Percentiles rank a stretch among this genome's conserved stretches.
Conservation (phyloP, 1,284 basidiomycete species). For the Mrakiaceae sp. region DNA sequence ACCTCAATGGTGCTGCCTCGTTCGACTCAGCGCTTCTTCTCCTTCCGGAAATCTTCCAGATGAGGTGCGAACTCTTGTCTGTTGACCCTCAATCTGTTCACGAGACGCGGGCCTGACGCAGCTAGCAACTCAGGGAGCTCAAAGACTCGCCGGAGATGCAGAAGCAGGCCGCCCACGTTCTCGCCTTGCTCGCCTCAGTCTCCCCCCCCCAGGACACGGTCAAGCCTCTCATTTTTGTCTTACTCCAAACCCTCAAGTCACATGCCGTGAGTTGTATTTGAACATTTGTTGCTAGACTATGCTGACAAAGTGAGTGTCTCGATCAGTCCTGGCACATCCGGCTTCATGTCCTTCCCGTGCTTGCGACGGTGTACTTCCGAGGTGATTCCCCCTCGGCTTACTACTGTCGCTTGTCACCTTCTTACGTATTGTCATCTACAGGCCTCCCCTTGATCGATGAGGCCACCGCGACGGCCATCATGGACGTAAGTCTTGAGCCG, state of each 20-base stretch:
- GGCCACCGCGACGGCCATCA: constrained; percentile 52
- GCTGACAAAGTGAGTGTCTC: not conserved
- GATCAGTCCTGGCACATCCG: constrained; percentile 38
- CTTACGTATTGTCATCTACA: too few relatives aligned
- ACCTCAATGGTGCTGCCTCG: constrained; percentile 57
- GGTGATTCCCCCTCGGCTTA: constrained; percentile 26
- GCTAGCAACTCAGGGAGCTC: constrained; percentile 25
- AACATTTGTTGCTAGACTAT: not conserved
- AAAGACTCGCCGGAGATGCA: constrained; percentile 37
- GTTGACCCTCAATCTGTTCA: not conserved
- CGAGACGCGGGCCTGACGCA: not conserved
- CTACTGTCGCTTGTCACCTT: too few relatives aligned
- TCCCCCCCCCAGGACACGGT: constrained; percentile 38
- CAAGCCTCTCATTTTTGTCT: constrained; percentile 33
- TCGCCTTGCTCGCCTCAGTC: constrained; percentile 37
- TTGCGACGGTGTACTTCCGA: constrained; percentile 36
- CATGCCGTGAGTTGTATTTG: constrained; percentile 26
- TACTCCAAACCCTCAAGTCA: constrained; percentile 35
- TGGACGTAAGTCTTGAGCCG: constrained; percentile 45
- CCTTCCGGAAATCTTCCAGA: constrained; percentile 43
- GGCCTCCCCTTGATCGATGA: constrained; percentile 63
- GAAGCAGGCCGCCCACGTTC: constrained; percentile 32
- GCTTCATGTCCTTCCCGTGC: constrained; percentile 39
- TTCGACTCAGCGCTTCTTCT: constrained; percentile 66
- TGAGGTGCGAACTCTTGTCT: constrained; percentile 16